Evolutionary conservation across 2,329 filamentous ascomycete genomes (phyloP).

Genomic region (Sordariomycetes sp.): DNA sequence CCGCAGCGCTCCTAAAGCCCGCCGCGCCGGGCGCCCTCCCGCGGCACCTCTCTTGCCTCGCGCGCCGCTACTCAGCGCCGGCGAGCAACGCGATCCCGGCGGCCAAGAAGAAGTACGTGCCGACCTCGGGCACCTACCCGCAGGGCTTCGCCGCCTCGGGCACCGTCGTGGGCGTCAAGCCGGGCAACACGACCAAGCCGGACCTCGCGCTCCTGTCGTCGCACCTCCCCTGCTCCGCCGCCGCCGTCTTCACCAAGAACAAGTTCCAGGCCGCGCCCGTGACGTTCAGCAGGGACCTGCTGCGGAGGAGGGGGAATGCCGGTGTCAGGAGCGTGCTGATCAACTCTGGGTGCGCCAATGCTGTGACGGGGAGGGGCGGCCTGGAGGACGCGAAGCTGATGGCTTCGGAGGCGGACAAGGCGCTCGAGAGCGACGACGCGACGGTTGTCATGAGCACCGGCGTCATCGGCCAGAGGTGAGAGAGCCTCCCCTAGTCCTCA

Average conservation of each 20-base stretch:
- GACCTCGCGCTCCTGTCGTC: constrained; percentile 85
- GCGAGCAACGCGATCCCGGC: constrained; percentile 39
- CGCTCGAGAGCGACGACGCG: constrained; percentile 30
- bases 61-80: constrained; percentile 7
- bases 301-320: constrained; percentile 50
- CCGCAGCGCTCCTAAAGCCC: not conserved
- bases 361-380: constrained; percentile 83
- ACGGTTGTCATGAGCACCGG: constrained; percentile 98
- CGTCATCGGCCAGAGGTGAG: constrained; percentile 82
- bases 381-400: constrained; percentile 79
- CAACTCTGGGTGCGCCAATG: constrained; percentile 95
- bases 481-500: constrained; percentile 5
- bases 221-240: constrained; percentile 71
- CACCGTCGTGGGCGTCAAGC: constrained; percentile 86
- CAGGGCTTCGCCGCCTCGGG: constrained; percentile 80
- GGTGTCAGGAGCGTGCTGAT: constrained; percentile 74
- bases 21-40: not conserved
- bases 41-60: constrained; percentile 2
- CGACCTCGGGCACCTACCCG: constrained; percentile 73
- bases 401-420: constrained; percentile 64
- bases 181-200: constrained; percentile 79
- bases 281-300: constrained; percentile 63
- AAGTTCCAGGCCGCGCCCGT: constrained; percentile 96
- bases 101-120: constrained; percentile 83
- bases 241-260: constrained; percentile 95